phyloP scores from a whole-genome alignment of 257 asterid species.

The Coffea eugenioides region DNA sequence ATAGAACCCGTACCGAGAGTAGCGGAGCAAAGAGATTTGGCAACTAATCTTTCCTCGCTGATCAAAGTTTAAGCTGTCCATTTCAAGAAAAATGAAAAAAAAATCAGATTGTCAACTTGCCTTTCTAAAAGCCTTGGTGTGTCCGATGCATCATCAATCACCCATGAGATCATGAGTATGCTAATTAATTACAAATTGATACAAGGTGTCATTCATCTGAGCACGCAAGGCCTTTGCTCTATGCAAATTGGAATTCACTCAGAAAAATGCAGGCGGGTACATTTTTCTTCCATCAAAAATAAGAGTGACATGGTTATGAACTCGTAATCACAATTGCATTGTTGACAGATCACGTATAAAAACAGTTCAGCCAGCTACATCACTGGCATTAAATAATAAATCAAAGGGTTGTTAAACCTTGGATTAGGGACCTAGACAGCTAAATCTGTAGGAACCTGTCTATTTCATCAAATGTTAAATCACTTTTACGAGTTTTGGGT shows the following conservation, averaged over 20 bases:
- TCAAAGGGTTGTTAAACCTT: not conserved
- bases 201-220: not conserved
- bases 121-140: not conserved
- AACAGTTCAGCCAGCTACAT: not conserved
- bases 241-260: not conserved
- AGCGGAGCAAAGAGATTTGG: no score
- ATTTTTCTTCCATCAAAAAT: not conserved
- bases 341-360: no score
- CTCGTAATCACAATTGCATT: not conserved
- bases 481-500: not conserved
- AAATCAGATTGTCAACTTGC: no score
- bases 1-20: no score
- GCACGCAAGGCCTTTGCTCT: not conserved
- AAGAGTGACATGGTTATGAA: not conserved
- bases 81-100: no score
- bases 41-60: no score
- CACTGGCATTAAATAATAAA: not conserved
- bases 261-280: not conserved
- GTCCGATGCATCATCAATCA: not conserved
- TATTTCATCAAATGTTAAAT: not conserved
- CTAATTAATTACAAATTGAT: not conserved
- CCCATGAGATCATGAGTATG: not conserved
- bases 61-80: no score
- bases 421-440: not conserved
- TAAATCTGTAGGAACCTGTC: not conserved